phyloP scores from a whole-genome alignment of 192 early-diverging fungal species.

The Backusella australiensis region DNA sequence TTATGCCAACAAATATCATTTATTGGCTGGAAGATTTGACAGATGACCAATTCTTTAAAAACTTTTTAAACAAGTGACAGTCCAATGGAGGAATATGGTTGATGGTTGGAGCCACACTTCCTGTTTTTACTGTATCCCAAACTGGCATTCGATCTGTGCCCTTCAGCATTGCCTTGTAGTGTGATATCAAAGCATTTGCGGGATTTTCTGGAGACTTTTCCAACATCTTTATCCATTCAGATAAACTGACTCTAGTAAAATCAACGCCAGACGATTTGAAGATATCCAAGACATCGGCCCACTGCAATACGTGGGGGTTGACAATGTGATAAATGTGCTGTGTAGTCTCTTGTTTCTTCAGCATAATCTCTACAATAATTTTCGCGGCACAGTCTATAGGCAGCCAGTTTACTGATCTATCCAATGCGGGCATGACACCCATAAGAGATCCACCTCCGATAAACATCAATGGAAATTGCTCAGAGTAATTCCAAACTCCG shows the following conservation, averaged over 20 bases:
- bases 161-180: not conserved
- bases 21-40: no score
- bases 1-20: no score
- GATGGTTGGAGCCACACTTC: not conserved
- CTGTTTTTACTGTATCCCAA: constrained; percentile 19
- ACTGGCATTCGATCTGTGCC: not conserved
- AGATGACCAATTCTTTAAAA: not conserved
- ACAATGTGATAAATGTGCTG: constrained; percentile 25
- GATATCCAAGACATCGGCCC: constrained; percentile 14
- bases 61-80: not conserved
- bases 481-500: constrained; percentile 31
- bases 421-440: constrained; percentile 23
- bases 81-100: not conserved
- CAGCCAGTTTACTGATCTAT: constrained; percentile 25
- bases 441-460: constrained; percentile 21
- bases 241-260: constrained; percentile 5
- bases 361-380: constrained; percentile 19
- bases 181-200: constrained; percentile 18
- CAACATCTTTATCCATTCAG: constrained; percentile 19
- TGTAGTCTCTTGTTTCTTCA: not conserved
- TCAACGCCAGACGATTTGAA: constrained; percentile 12
- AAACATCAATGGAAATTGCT: constrained; percentile 27
- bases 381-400: constrained; percentile 25
- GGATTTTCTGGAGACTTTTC: constrained; percentile 23
- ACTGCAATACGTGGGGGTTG: constrained; percentile 20